A percentile compares a stretch with the other conserved stretches of the same genome.
phyloP scores from a whole-genome alignment of 2,329 filamentous ascomycete genomes.

The Aspergillus sp. region DNA sequence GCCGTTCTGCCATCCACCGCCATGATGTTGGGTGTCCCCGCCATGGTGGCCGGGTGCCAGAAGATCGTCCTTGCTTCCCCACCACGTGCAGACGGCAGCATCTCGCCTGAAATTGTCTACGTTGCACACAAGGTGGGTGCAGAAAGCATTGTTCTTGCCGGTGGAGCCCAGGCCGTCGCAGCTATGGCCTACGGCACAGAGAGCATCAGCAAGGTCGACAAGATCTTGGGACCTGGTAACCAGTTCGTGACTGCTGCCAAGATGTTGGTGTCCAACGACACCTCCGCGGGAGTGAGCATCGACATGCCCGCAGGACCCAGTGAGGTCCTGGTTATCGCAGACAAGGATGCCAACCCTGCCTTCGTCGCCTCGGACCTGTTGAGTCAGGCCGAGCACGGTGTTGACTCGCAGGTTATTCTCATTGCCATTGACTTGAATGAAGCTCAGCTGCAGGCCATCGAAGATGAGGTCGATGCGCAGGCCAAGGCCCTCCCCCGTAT shows the following conservation, averaged over 20 bases:
- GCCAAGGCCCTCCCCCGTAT: slow-evolving; percentile 82
- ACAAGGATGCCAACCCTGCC: slow-evolving; percentile 79
- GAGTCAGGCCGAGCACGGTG: slow-evolving; percentile 93
- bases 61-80: slow-evolving; percentile 92
- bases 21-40: slow-evolving; percentile 95
- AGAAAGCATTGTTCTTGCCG: slow-evolving; percentile 90
- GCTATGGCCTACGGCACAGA: slow-evolving; percentile 97
- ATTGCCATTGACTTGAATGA: slow-evolving; percentile 79
- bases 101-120: slow-evolving; percentile 97
- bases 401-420: slow-evolving; percentile 90
- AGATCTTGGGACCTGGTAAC: slow-evolving; percentile 95
- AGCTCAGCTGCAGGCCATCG: slow-evolving; percentile 71
- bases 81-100: slow-evolving; percentile 78
- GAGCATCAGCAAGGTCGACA: slow-evolving; percentile 92
- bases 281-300: slow-evolving; percentile 88
- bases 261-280: slow-evolving; percentile 98
- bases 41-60: slow-evolving; percentile 94
- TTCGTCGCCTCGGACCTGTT: slow-evolving; percentile 95
- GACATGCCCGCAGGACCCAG: slow-evolving; percentile 98
- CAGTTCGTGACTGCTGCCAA: slow-evolving; percentile 98
- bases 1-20: slow-evolving; percentile 96
- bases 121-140: slow-evolving; percentile 95
- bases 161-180: slow-evolving; percentile 90
- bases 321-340: slow-evolving; percentile 93
- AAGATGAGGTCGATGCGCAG: slow-evolving; percentile 85